These are phyloP conservation scores for Leccinum longicurvipes DNA, from an alignment of 768 basidiomycete species.

Conservation along the genomic window DNA sequence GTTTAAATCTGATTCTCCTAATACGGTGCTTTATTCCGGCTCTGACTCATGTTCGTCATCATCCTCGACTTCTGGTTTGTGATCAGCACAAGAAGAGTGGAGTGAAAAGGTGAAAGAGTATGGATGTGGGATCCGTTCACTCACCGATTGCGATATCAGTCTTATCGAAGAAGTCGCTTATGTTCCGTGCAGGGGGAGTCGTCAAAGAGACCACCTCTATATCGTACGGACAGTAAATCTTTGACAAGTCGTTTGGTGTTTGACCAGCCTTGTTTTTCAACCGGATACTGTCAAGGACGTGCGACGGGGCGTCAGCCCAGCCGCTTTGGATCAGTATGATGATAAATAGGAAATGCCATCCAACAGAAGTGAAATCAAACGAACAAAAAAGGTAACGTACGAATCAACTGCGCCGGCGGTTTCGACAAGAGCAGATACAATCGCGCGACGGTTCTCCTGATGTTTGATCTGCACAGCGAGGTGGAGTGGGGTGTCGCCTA, in stretches of 20 bases:
- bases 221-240: constrained; percentile 21
- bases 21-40: not conserved
- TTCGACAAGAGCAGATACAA: constrained; percentile 24
- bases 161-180: constrained; percentile 5
- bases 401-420: constrained; percentile 23
- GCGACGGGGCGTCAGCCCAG: not conserved
- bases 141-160: constrained; percentile 22
- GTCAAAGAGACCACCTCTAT: constrained; percentile 16
- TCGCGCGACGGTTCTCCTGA: constrained; percentile 10
- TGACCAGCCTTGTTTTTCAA: constrained; percentile 26
- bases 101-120: not conserved
- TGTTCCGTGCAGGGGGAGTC: constrained; percentile 15
- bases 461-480: constrained; percentile 23
- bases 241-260: constrained; percentile 22
- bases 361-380: not conserved
- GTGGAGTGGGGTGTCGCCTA: constrained; percentile 29
- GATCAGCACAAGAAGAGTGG: not conserved
- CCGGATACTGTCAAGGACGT: constrained; percentile 15
- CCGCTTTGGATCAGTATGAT: not conserved
- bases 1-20: not conserved
- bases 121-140: not conserved
- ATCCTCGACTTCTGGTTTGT: constrained; percentile 5
- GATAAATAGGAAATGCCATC: not conserved
- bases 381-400: constrained; percentile 9
- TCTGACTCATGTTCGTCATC: not conserved